phyloP scores from a whole-genome alignment of 176 grass and related monocot genomes.

The Oryza punctata region DNA sequence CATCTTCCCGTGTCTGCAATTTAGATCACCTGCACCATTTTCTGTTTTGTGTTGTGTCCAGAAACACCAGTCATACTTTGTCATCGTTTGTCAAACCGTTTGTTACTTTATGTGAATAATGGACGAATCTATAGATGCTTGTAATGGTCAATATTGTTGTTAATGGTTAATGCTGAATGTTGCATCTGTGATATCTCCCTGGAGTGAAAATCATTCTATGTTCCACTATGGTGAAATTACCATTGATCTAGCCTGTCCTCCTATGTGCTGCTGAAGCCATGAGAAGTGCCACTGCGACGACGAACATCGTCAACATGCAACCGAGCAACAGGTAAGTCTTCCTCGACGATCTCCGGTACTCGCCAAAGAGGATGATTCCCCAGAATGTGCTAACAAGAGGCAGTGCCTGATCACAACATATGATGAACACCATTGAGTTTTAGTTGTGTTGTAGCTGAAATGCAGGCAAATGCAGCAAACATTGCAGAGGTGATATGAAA shows the following conservation, averaged over 20 bases:
- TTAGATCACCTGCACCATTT: neutral
- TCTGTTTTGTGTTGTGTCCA: neutral
- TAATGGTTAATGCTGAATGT: neutral
- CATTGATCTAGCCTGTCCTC: neutral
- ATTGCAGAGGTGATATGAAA: neutral
- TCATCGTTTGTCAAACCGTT: neutral
- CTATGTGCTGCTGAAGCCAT: slow-evolving; percentile 64
- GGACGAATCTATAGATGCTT: neutral
- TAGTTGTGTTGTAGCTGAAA: too few relatives aligned
- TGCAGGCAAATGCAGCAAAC: neutral
- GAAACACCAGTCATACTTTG: neutral
- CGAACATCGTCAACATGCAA: slow-evolving; percentile 59
- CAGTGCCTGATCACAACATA: slow-evolving; percentile 19
- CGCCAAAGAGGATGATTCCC: slow-evolving; percentile 43
- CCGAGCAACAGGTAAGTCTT: slow-evolving; percentile 52
- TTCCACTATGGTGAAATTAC: neutral
- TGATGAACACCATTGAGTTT: neutral
- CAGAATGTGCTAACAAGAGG: slow-evolving; percentile 54
- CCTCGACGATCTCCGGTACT: slow-evolving; percentile 44
- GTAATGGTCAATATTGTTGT: neutral
- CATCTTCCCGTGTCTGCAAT: neutral
- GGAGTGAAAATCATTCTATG: neutral
- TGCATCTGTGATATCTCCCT: neutral
- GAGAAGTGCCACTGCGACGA: slow-evolving; percentile 48
- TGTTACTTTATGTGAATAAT: neutral